These are phyloP conservation scores for Francoa sonchifolia DNA, from an alignment of 441 rosid species.

Conservation along the genomic window DNA sequence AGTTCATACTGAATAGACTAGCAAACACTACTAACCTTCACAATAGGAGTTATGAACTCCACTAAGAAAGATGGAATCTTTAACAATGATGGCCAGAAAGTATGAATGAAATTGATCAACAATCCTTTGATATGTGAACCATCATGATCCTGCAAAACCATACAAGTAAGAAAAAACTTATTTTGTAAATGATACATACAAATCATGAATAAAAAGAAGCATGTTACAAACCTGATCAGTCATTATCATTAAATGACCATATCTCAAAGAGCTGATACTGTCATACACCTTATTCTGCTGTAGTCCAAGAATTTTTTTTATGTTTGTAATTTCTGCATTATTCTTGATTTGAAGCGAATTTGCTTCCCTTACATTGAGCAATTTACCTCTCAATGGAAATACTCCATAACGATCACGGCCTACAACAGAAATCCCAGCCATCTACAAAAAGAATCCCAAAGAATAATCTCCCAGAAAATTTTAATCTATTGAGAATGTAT, in stretches of 20 bases:
- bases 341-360: slow-evolving; percentile 64
- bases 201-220: neutral
- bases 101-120: slow-evolving; percentile 78
- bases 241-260: slow-evolving; percentile 97
- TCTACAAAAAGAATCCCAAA: slow-evolving; percentile 21
- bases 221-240: slow-evolving; percentile 61
- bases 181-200: neutral
- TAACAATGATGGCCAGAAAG: slow-evolving; percentile 92
- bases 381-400: slow-evolving; percentile 84
- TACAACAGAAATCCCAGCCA: slow-evolving; percentile 69
- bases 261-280: slow-evolving; percentile 67
- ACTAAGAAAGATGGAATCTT: slow-evolving; percentile 77
- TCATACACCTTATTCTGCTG: slow-evolving; percentile 67
- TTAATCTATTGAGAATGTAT: too few species aligned
- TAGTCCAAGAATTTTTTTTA: slow-evolving; percentile 88
- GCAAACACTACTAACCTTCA: slow-evolving; percentile 46
- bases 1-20: too few species aligned
- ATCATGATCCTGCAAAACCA: slow-evolving; percentile 71
- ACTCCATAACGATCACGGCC: slow-evolving; percentile 69
- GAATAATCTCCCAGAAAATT: neutral
- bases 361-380: slow-evolving; percentile 95
- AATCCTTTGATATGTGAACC: slow-evolving; percentile 96
- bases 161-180: slow-evolving; percentile 1
- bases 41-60: slow-evolving; percentile 92
- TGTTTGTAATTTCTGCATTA: slow-evolving; percentile 66